Conservation (phyloP, 73 alveolate genomes). For the Durusdinium trenchii region DNA sequence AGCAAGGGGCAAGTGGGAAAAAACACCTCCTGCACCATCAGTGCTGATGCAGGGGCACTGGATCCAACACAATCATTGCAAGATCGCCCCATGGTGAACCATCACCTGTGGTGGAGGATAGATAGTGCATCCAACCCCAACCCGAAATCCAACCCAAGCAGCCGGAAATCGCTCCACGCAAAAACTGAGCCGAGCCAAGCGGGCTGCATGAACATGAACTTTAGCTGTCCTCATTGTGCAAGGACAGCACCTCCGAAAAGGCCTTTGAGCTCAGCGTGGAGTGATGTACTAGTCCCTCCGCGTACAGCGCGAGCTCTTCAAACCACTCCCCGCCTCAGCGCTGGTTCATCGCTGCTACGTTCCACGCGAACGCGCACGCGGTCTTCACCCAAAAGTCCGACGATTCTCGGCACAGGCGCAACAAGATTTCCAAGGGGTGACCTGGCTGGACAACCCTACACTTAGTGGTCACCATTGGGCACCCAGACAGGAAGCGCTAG, state of each 20-base stretch:
- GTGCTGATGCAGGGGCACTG: too few species aligned
- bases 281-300: conserved; percentile 70
- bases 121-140: background rate
- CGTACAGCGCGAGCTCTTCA: conserved; percentile 71
- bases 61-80: too few species aligned
- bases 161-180: background rate
- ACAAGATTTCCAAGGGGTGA: too few species aligned
- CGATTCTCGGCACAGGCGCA: too few species aligned
- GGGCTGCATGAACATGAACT: background rate
- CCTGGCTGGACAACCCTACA: too few species aligned
- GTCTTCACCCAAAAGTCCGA: too few species aligned
- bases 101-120: background rate
- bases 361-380: too few species aligned
- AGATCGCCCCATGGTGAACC: background rate
- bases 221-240: conserved; percentile 45
- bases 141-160: background rate
- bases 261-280: conserved; percentile 54
- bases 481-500: too few species aligned
- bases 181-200: background rate
- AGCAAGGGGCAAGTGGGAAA: too few species aligned
- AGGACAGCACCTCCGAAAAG: conserved; percentile 51
- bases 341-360: too few species aligned
- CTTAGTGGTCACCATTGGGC: too few species aligned
- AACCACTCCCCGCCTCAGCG: conserved; percentile 67
- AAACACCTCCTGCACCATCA: too few species aligned